These are phyloP conservation scores for Alternaria conjuncta DNA, from an alignment of 2,329 filamentous ascomycete genomes.

Conservation along the genomic window DNA sequence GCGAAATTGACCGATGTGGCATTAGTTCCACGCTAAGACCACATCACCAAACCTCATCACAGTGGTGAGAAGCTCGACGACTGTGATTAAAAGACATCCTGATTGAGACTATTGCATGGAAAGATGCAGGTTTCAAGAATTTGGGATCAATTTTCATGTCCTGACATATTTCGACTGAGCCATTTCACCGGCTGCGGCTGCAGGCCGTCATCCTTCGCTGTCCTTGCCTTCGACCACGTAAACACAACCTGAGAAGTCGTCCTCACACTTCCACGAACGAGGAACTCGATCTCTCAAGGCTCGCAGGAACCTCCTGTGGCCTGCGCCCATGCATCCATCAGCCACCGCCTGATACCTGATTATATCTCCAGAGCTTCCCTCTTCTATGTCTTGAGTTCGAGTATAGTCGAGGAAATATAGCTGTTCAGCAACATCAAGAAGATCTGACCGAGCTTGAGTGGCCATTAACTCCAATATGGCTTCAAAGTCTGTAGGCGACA, in stretches of 20 bases:
- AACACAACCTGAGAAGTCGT: background rate
- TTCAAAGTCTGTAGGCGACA: background rate
- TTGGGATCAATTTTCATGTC: background rate
- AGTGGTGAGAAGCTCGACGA: background rate
- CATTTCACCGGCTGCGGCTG: background rate
- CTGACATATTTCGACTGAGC: background rate
- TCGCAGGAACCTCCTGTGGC: background rate
- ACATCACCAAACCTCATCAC: background rate
- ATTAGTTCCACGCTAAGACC: background rate
- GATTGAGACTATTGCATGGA: background rate
- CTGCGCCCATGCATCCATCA: background rate
- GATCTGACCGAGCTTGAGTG: background rate
- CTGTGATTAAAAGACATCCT: too few species aligned
- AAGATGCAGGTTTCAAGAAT: background rate
- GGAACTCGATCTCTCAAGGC: background rate
- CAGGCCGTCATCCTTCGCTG: background rate
- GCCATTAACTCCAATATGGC: background rate
- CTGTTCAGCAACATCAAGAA: background rate
- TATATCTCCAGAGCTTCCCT: background rate
- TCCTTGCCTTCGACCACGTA: background rate
- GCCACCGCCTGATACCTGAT: background rate
- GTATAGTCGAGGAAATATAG: background rate
- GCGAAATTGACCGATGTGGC: background rate
- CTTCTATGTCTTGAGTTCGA: background rate
- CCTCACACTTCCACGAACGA: background rate